Conservation (phyloP, 345 rosid species). For the Gossypium herbaceum region DNA sequence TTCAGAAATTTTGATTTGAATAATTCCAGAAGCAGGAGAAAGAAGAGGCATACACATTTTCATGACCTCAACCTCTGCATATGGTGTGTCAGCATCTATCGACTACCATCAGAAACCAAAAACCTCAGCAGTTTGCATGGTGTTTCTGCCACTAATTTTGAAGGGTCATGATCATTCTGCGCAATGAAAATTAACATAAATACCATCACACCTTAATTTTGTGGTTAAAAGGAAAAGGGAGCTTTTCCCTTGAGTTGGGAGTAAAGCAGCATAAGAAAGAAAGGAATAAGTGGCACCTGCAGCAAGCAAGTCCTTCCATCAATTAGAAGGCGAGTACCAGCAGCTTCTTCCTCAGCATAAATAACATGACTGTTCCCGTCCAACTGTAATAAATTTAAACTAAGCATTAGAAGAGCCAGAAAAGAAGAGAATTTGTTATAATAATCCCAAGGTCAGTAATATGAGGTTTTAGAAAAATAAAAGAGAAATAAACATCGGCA, state of each 20-base stretch:
- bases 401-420: not conserved
- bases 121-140: constrained; percentile 97
- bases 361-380: constrained; percentile 98
- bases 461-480: not conserved
- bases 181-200: constrained; percentile 22
- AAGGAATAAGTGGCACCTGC: constrained; percentile 45
- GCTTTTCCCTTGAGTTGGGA: not conserved
- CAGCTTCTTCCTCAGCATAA: constrained; percentile 99
- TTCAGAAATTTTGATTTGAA: constrained; percentile 84
- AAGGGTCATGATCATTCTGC: constrained; percentile 98
- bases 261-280: constrained; percentile 8
- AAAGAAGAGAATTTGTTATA: not conserved
- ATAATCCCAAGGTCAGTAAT: not conserved
- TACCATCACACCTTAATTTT: constrained; percentile 13
- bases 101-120: constrained; percentile 85
- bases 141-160: constrained; percentile 93
- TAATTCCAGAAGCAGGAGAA: constrained; percentile 92
- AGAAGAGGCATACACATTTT: constrained; percentile 99
- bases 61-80: constrained; percentile 99
- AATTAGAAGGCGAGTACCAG: constrained; percentile 98
- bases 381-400: constrained; percentile 47
- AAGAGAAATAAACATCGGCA: not conserved
- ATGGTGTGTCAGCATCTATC: constrained; percentile 91
- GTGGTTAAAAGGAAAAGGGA: not conserved
- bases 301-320: constrained; percentile 99